These are phyloP conservation scores for Penicillium corylophilum DNA, from an alignment of 2,329 filamentous ascomycete species.

Conservation along the genomic window DNA sequence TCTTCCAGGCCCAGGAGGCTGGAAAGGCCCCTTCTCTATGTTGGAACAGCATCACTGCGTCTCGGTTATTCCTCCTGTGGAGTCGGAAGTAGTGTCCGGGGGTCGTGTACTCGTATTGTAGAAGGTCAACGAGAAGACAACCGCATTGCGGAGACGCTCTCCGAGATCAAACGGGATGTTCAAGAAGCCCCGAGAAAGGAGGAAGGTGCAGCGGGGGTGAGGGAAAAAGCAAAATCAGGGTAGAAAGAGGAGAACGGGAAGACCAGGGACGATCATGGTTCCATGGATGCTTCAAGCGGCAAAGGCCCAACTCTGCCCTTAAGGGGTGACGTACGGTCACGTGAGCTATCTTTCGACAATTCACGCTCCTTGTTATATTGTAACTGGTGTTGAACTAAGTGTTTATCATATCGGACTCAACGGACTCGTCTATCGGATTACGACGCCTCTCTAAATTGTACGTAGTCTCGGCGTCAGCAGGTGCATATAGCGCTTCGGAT, in stretches of 20 bases:
- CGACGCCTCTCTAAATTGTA: background rate
- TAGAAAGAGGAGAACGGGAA: slow-evolving; percentile 11
- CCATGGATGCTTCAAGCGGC: slow-evolving; percentile 17
- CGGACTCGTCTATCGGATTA: background rate
- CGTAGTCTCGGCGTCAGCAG: background rate
- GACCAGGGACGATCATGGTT: slow-evolving; percentile 19
- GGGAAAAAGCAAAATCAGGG: slow-evolving; percentile 1
- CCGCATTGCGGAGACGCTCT: slow-evolving; percentile 21
- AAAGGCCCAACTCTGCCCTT: slow-evolving; percentile 6
- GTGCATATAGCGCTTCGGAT: no score
- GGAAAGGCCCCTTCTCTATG: slow-evolving; percentile 24
- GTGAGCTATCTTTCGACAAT: background rate
- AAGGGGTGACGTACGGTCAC: slow-evolving; percentile 17
- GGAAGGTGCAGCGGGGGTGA: background rate
- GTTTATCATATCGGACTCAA: background rate
- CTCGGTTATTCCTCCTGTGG: background rate
- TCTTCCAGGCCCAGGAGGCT: slow-evolving; percentile 34
- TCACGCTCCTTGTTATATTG: background rate
- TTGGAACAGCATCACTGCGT: slow-evolving; percentile 25
- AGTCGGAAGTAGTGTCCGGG: background rate
- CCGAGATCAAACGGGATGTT: slow-evolving; percentile 8
- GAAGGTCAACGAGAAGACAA: slow-evolving; percentile 10
- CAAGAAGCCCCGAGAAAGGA: slow-evolving; percentile 3
- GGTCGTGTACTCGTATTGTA: slow-evolving; percentile 1
- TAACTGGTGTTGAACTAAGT: background rate